A percentile compares a stretch with the other conserved stretches of the same genome.
Evolutionary conservation across 1,284 basidiomycete genomes (phyloP).

Genomic region (Schizophyllum commune): DNA sequence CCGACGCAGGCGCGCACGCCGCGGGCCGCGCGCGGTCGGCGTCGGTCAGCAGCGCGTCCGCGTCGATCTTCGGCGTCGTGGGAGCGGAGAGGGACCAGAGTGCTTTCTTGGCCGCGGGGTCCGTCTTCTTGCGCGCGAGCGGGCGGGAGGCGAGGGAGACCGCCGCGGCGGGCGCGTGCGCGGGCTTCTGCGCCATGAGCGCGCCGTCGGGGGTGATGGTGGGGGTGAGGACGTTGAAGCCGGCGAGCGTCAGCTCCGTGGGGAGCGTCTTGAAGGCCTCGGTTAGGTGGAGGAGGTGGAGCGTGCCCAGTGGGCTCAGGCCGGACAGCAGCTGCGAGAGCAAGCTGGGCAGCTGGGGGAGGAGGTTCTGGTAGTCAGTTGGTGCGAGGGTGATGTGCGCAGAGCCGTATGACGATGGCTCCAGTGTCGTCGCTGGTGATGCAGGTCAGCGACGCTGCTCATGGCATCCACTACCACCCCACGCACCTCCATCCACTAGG

Average conservation of each 20-base stretch:
- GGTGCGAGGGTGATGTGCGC: slow-evolving; percentile 56
- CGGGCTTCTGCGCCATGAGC: slow-evolving; percentile 63
- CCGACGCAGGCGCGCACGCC: slow-evolving; percentile 55
- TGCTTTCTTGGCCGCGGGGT: slow-evolving; percentile 65
- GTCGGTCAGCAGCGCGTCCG: slow-evolving; percentile 67
- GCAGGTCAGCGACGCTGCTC: slow-evolving; percentile 13
- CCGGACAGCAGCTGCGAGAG: slow-evolving; percentile 51
- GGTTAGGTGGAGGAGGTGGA: slow-evolving; percentile 54
- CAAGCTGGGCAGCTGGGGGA: slow-evolving; percentile 43
- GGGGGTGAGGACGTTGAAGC: slow-evolving; percentile 50
- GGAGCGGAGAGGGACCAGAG: slow-evolving; percentile 69
- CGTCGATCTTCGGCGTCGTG: slow-evolving; percentile 61
- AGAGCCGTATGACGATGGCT: slow-evolving; percentile 50
- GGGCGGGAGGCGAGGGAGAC: slow-evolving; percentile 25
- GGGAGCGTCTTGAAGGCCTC: slow-evolving; percentile 35
- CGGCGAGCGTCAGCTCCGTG: slow-evolving; percentile 51
- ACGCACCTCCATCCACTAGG: slow-evolving; percentile 64
- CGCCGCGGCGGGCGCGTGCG: slow-evolving; percentile 28
- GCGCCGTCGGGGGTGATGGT: slow-evolving; percentile 26
- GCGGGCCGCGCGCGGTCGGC: slow-evolving; percentile 66
- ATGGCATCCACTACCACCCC: slow-evolving; percentile 2
- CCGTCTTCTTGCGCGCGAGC: slow-evolving; percentile 42
- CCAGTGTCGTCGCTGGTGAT: slow-evolving; percentile 47
- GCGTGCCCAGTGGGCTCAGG: slow-evolving; percentile 56
- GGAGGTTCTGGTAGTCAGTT: slow-evolving; percentile 52